Conservation (phyloP, 352 stramenopile genomes). For the Phytophthora ramorum region DNA sequence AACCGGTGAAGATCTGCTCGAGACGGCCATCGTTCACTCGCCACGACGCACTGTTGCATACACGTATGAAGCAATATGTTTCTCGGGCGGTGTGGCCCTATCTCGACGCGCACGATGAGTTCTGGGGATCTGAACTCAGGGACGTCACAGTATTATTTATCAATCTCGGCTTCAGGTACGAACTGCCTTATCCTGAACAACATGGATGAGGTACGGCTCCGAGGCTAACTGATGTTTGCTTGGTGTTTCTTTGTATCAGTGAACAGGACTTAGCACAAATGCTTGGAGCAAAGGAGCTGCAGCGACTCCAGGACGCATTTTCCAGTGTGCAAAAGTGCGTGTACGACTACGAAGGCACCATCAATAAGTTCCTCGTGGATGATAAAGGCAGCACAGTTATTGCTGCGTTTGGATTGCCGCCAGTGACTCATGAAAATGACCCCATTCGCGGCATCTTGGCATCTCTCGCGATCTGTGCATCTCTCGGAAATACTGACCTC, state of each 20-base stretch:
- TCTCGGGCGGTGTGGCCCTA: constrained; percentile 93
- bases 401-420: constrained; percentile 92
- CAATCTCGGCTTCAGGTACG: constrained; percentile 92
- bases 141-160: constrained; percentile 95
- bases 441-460: constrained; percentile 89
- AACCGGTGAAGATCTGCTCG: constrained; percentile 73
- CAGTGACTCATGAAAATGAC: constrained; percentile 94
- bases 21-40: constrained; percentile 75
- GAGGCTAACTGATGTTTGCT: constrained; percentile 1
- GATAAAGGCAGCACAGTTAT: constrained; percentile 95
- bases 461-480: constrained; percentile 85
- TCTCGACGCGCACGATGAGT: constrained; percentile 92
- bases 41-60: constrained; percentile 83
- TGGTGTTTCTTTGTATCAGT: constrained; percentile 24
- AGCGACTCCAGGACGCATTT: constrained; percentile 84
- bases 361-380: constrained; percentile 97
- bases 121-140: constrained; percentile 92
- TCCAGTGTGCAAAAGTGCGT: constrained; percentile 89
- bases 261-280: constrained; percentile 83
- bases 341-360: constrained; percentile 95
- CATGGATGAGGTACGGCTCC: not conserved
- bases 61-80: constrained; percentile 92
- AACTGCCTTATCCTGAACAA: not conserved
- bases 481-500: constrained; percentile 63
- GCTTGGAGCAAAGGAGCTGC: constrained; percentile 71